Evolutionary conservation across 2,329 filamentous ascomycete genomes (phyloP).

Genomic region (Cladophialophora bantiana): DNA sequence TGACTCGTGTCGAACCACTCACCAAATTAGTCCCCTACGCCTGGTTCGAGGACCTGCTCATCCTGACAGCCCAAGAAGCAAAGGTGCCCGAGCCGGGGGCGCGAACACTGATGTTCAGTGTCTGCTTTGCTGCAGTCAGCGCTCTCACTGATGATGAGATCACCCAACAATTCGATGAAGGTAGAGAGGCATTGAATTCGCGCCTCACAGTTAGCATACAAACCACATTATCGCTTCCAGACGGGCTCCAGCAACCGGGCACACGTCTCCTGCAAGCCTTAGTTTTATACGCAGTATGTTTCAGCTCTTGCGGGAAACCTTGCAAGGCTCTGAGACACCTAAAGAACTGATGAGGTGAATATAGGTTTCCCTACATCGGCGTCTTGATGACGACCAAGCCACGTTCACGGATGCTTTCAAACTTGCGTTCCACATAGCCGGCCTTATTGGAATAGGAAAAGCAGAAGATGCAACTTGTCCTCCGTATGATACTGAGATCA

Average conservation of each 20-base stretch:
- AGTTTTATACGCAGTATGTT: constrained; percentile 7
- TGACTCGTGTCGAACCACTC: constrained; percentile 7
- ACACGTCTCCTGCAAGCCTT: constrained; percentile 7
- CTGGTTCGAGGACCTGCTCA: constrained; percentile 3
- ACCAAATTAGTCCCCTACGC: constrained; percentile 5
- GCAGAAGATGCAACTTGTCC: background rate
- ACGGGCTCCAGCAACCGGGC: background rate
- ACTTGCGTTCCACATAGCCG: background rate
- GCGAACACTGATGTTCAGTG: background rate
- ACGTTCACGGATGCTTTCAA: background rate
- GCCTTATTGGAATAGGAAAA: background rate
- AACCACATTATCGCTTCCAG: background rate
- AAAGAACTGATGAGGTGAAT: background rate
- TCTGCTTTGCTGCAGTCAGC: constrained; percentile 3
- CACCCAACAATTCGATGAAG: background rate
- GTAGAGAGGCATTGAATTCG: background rate
- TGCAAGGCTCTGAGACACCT: background rate
- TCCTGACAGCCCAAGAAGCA: background rate
- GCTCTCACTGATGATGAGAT: background rate
- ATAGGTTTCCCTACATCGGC: constrained; percentile 1
- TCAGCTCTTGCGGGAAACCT: background rate
- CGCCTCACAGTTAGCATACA: background rate
- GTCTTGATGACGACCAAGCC: background rate
- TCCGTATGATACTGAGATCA: constrained; percentile 1
- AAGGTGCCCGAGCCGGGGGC: background rate